A percentile compares a stretch with the other conserved stretches of the same genome.
phyloP scores from a whole-genome alignment of 2,329 filamentous ascomycete genomes.

The Ambrosiella xylebori region DNA sequence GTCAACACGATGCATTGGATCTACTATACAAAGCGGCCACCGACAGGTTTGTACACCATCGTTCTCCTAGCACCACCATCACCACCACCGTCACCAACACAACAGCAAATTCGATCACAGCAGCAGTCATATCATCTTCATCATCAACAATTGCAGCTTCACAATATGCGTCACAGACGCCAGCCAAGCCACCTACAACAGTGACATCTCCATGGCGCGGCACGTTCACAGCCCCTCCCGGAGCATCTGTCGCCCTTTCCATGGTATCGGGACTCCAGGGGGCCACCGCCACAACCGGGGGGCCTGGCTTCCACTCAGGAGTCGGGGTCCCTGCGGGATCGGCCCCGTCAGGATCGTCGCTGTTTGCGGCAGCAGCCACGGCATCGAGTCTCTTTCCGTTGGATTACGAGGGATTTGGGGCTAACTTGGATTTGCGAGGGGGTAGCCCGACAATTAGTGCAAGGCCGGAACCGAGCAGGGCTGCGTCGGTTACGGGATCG shows the following conservation, averaged over 20 bases:
- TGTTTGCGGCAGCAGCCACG: neutral
- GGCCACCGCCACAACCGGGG: too few relatives aligned
- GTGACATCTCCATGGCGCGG: too few relatives aligned
- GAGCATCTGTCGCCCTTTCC: too few relatives aligned
- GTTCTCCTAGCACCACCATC: constrained; percentile 7
- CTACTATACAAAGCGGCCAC: constrained; percentile 76
- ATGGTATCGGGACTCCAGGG: too few relatives aligned
- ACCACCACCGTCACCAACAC: neutral
- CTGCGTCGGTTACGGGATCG: constrained; percentile 6
- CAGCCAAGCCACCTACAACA: too few relatives aligned
- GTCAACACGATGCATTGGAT: constrained; percentile 82
- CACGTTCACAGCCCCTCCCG: too few relatives aligned
- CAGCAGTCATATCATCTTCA: neutral
- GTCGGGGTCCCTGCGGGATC: neutral
- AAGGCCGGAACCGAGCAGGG: constrained; percentile 12
- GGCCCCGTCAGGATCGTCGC: neutral
- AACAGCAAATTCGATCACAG: neutral
- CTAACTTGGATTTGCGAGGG: constrained; percentile 68
- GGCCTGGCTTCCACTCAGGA: too few relatives aligned
- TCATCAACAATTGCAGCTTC: neutral
- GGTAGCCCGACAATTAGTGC: constrained; percentile 22
- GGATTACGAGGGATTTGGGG: constrained; percentile 30
- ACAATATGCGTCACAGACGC: too few relatives aligned
- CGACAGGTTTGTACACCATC: constrained; percentile 31
- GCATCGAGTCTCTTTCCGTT: neutral